Base-by-base conservation (phyloP, 2,329 filamentous ascomycete genomes). In the Aaosphaeria arxii region DNA sequence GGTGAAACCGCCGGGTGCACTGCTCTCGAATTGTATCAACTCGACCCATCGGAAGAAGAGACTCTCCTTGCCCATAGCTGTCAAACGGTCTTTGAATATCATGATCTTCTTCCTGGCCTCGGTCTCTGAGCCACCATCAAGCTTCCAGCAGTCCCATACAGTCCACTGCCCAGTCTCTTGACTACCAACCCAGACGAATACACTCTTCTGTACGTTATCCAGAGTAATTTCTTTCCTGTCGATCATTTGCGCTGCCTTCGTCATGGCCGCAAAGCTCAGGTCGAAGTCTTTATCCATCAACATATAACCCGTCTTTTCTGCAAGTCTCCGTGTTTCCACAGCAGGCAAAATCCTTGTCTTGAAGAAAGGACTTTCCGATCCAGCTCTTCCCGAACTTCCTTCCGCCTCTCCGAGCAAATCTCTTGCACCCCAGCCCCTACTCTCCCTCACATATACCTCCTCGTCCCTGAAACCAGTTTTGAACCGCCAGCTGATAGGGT, bases 21-120 rank as follows among this genome's bases (percentile, higher is more conserved):
- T 86, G 39, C 88, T 86, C 72, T 96, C 91, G 62, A 84, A 95
- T 72, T 96, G 91, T 43, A 96, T 85, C 63, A 95, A 81, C 74
- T 96, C 91, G 43, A 96, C 88, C 90, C 91, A 96, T 47, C 87
- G 83, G 74, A 88, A 96, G 74, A 96, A 96, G 45, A 96, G 70
- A 54, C 87, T 84, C 69, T 96, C 91, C 71, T 96, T 95, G 40
- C 87, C 90, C 70, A 94, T 77, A 3, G 79, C 79, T 1, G 81
- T 79, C 57, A 96, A 77, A 17, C 84, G 84, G 40, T 94, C 87
- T 59, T 89, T 85, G 67, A 96, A 95, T 3, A 81, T 79, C 53
- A 94, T 82, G 6, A 96, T 85, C 71, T 94, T 89, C 53, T 84
- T 81, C 56, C 85, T 75, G 42, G 81, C 80, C 52, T 84, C 79